Percentiles rank a stretch among this genome's conserved stretches.
phyloP scores from a whole-genome alignment of 2,329 filamentous ascomycete species.

The Ascochyta pisi region DNA sequence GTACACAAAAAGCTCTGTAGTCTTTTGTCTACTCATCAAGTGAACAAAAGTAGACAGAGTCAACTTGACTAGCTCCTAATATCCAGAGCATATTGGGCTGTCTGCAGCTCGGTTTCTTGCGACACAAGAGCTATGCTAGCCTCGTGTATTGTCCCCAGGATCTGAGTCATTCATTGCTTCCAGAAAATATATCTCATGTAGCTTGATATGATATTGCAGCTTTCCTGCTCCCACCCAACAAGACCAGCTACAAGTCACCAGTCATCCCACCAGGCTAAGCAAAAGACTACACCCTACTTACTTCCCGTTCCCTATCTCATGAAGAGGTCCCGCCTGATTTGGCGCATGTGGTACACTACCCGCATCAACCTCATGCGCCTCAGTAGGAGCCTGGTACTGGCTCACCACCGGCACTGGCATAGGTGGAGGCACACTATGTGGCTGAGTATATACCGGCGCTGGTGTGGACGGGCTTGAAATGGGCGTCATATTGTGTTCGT shows the following conservation, averaged over 20 bases:
- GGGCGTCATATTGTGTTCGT: slow-evolving; percentile 24
- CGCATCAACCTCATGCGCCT: slow-evolving; percentile 31
- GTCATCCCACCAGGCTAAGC: not conserved
- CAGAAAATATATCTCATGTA: too few relatives aligned
- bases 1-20: too few relatives aligned
- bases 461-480: slow-evolving; percentile 34
- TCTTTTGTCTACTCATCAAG: too few relatives aligned
- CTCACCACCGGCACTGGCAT: slow-evolving; percentile 10
- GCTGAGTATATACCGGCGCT: slow-evolving; percentile 32
- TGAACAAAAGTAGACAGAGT: too few relatives aligned
- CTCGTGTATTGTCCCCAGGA: too few relatives aligned
- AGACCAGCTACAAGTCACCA: not conserved
- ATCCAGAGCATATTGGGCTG: too few relatives aligned
- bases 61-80: too few relatives aligned
- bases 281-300: not conserved
- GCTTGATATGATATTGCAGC: too few relatives aligned
- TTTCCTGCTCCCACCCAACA: too few relatives aligned
- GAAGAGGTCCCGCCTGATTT: slow-evolving; percentile 12
- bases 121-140: too few relatives aligned
- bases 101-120: too few relatives aligned
- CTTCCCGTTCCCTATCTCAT: slow-evolving; percentile 28
- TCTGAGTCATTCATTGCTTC: too few relatives aligned
- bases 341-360: slow-evolving; percentile 20
- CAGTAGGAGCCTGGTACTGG: slow-evolving; percentile 15
- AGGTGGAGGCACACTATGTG: slow-evolving; percentile 10